phyloP scores from a whole-genome alignment of 2,329 filamentous ascomycete species.

The Cladosporium phlei region DNA sequence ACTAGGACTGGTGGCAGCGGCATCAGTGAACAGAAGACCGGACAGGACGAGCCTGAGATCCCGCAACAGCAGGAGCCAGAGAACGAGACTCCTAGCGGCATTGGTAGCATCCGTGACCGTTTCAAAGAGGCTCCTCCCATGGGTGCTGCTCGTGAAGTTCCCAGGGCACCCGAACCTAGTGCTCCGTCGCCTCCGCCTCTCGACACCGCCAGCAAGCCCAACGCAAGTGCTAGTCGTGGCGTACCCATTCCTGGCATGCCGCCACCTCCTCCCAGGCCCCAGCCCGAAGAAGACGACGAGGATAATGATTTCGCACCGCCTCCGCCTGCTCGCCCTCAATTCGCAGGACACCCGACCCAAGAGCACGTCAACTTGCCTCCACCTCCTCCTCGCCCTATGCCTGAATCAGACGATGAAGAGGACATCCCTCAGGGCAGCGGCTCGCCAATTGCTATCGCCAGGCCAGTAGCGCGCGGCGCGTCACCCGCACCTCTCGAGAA shows the following conservation, averaged over 20 bases:
- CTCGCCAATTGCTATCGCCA: conserved; percentile 80
- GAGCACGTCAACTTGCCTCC: conserved; percentile 45
- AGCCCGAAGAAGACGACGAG: conserved; percentile 38
- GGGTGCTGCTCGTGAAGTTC: conserved; percentile 47
- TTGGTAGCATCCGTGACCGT: conserved; percentile 72
- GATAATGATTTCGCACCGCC: background rate
- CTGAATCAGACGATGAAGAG: conserved; percentile 28
- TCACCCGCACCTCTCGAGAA: conserved; percentile 48
- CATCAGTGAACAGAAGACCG: conserved; percentile 59
- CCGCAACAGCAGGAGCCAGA: conserved; percentile 42
- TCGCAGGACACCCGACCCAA: conserved; percentile 47
- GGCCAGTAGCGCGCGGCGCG: conserved; percentile 69
- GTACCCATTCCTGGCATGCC: conserved; percentile 76
- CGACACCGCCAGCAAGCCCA: conserved; percentile 63
- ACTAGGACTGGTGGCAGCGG: conserved; percentile 62
- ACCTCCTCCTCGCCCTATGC: conserved; percentile 38
- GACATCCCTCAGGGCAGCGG: conserved; percentile 45
- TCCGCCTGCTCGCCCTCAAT: conserved; percentile 3
- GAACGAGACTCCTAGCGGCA: conserved; percentile 56
- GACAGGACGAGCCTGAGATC: conserved; percentile 45
- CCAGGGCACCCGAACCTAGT: conserved; percentile 43
- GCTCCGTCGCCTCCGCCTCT: conserved; percentile 53
- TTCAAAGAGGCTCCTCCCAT: conserved; percentile 69
- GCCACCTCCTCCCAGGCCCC: conserved; percentile 31
- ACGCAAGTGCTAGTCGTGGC: conserved; percentile 52